These are phyloP conservation scores for Yamadazyma songkhlaensis DNA, from an alignment of 1,139 yeast species.

Conservation along the genomic window DNA sequence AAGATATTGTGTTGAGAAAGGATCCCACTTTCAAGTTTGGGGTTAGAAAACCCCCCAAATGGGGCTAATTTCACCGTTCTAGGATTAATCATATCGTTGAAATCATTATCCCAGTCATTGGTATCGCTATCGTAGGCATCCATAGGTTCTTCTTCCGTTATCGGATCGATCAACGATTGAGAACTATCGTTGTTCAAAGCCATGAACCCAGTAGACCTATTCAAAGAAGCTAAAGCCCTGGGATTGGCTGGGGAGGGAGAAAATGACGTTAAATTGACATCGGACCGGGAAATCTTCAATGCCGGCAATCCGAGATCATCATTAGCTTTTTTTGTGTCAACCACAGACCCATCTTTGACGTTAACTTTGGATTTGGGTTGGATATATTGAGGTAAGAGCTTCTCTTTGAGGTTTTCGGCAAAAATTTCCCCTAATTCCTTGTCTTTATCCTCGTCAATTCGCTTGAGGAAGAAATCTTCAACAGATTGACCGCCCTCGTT, in stretches of 20 bases:
- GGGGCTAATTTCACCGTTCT: conserved; percentile 49
- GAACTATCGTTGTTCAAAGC: conserved; percentile 29
- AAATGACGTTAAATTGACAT: conserved; percentile 20
- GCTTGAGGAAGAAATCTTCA: conserved; percentile 29
- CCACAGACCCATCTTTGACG: conserved; percentile 33
- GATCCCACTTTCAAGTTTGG: conserved; percentile 44
- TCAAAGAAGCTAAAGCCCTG: conserved; percentile 4
- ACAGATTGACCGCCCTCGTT: conserved; percentile 12
- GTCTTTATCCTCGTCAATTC: conserved; percentile 10
- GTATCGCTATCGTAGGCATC: conserved; percentile 19
- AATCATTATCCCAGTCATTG: conserved; percentile 21
- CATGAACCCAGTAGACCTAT: conserved; percentile 16
- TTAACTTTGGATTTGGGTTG: conserved; percentile 44
- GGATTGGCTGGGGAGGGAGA: background rate
- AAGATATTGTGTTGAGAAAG: conserved; percentile 53
- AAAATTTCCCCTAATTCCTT: conserved; percentile 10
- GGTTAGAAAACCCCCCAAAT: conserved; percentile 73
- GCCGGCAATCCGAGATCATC: conserved; percentile 39
- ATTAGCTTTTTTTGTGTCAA: conserved; percentile 31
- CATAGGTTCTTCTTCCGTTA: conserved; percentile 21
- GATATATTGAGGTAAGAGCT: conserved; percentile 33
- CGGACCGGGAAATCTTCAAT: conserved; percentile 40
- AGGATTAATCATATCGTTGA: conserved; percentile 31
- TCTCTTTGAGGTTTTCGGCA: conserved; percentile 15
- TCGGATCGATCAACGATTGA: conserved; percentile 25